These are phyloP conservation scores for Umbelopsis isabellina DNA, from an alignment of 192 early-diverging fungal species.

Conservation along the genomic window DNA sequence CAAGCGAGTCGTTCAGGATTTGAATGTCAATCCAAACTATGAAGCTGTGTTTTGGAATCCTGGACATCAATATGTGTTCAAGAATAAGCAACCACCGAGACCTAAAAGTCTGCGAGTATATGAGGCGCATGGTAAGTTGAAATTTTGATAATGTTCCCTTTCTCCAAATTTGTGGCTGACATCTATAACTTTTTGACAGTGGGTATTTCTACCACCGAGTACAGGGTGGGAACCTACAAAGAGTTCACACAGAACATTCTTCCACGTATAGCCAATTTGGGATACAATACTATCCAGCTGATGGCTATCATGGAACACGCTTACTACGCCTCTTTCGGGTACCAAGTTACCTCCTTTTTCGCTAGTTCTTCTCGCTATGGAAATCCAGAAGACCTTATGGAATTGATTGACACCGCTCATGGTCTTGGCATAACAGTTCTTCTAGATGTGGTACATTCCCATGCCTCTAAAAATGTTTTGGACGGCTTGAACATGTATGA, in stretches of 20 bases:
- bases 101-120: slow-evolving; percentile 80
- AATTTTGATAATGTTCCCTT: not conserved
- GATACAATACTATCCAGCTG: slow-evolving; percentile 83
- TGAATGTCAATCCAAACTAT: slow-evolving; percentile 79
- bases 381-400: slow-evolving; percentile 92
- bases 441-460: slow-evolving; percentile 95
- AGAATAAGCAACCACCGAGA: slow-evolving; percentile 72
- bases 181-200: slow-evolving; percentile 52
- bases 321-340: slow-evolving; percentile 97
- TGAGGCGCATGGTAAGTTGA: slow-evolving; percentile 84
- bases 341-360: slow-evolving; percentile 98
- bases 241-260: slow-evolving; percentile 88
- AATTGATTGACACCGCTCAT: slow-evolving; percentile 91
- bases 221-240: slow-evolving; percentile 81
- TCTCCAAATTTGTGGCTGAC: not conserved
- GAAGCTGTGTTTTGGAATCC: slow-evolving; percentile 97
- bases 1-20: slow-evolving; percentile 82
- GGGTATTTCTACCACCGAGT: slow-evolving; percentile 90
- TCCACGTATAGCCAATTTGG: slow-evolving; percentile 81
- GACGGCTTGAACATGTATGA: slow-evolving; percentile 97
- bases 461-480: slow-evolving; percentile 91
- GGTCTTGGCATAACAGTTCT: slow-evolving; percentile 85
- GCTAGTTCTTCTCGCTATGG: slow-evolving; percentile 91
- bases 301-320: slow-evolving; percentile 99
- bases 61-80: slow-evolving; percentile 72